Base-by-base conservation (phyloP, 2,329 filamentous ascomycete species). In the Clarireedia homoeocarpa region DNA sequence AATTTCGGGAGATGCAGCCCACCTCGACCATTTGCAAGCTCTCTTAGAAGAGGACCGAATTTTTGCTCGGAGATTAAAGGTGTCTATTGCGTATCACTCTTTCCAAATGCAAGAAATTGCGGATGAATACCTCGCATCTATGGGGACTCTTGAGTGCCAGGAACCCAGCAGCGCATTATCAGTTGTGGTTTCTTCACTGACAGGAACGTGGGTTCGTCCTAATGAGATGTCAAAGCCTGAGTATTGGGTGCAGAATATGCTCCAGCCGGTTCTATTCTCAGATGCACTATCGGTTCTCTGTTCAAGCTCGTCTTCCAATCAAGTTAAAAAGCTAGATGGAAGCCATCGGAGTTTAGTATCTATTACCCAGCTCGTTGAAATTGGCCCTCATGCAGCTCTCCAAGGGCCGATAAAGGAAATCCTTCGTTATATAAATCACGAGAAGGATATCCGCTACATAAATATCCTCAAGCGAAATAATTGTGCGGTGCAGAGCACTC, bases 211-310 rank as follows among this genome's bases (percentile, higher is more conserved):
- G 15, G 15, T 52, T n/a, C 14, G 26, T n/a, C 6, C 20, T 23
- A 10, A 48, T 20, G 36, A 49, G 24, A 40, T 54, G 9, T 14
- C 4, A 26, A n/a, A 48, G n/a, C 59, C 64, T 1, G 48, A 61
- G 0, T 79, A 79, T 59, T 79, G 76, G 76, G 66, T 68, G 2
- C 58, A 65, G 3, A 79, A 79, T 54, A 63, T 79, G 63, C 66
- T 72, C 1, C 73, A 70, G 1, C 71, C 71, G 1, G 76, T 79
- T 7, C 65, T 69, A 7, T 79, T 75, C 56, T 38, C 46, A 10
- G 30, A 56, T 5, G 49, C 52, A 5, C 14, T 45, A 9, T 52
- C 38, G 15, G 24, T 24, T 30, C 23, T 40, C 12, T 17, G 23
- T 10, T 51, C 48, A 51, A 4, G 23, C 17, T 12, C 12, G 5